Percentiles rank a stretch among this genome's conserved stretches.
These are phyloP conservation scores for Filosporella fistucella DNA, from an alignment of 495 filamentous ascomycete genomes.

Conservation along the genomic window DNA sequence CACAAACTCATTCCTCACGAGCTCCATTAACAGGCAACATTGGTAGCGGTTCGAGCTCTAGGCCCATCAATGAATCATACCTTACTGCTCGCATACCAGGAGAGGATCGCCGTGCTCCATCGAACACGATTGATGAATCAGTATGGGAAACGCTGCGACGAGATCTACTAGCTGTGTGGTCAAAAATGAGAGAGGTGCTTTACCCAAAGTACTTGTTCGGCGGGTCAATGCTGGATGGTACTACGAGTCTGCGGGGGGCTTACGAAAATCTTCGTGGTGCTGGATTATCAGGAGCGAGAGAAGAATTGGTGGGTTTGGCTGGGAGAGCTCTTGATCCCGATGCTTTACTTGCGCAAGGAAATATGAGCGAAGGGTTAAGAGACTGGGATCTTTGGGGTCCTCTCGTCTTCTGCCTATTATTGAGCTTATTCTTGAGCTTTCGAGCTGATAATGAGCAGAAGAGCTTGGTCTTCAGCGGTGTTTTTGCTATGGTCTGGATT, in stretches of 20 bases:
- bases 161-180: constrained; percentile 89
- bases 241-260: constrained; percentile 44
- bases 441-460: constrained; percentile 70
- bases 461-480: constrained; percentile 85
- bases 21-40: constrained; percentile 80
- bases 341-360: constrained; percentile 62
- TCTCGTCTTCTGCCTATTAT: constrained; percentile 82
- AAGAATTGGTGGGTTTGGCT: constrained; percentile 53
- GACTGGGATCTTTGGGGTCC: constrained; percentile 99
- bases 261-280: constrained; percentile 44
- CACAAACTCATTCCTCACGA: constrained; percentile 59
- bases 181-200: constrained; percentile 96
- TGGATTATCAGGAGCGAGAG: constrained; percentile 50
- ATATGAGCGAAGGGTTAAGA: constrained; percentile 80
- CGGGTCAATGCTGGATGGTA: constrained; percentile 63
- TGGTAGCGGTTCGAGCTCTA: constrained; percentile 46
- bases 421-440: constrained; percentile 82
- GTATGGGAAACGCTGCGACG: constrained; percentile 94
- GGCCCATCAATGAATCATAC: constrained; percentile 54
- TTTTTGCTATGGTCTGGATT: constrained; percentile 95
- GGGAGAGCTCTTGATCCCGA: constrained; percentile 60
- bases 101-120: constrained; percentile 88
- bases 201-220: constrained; percentile 93
- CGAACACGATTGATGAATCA: constrained; percentile 93
- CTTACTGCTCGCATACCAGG: constrained; percentile 87